Base-by-base conservation (phyloP, 805 yeast genomes). In the Lachancea mirantina region DNA sequence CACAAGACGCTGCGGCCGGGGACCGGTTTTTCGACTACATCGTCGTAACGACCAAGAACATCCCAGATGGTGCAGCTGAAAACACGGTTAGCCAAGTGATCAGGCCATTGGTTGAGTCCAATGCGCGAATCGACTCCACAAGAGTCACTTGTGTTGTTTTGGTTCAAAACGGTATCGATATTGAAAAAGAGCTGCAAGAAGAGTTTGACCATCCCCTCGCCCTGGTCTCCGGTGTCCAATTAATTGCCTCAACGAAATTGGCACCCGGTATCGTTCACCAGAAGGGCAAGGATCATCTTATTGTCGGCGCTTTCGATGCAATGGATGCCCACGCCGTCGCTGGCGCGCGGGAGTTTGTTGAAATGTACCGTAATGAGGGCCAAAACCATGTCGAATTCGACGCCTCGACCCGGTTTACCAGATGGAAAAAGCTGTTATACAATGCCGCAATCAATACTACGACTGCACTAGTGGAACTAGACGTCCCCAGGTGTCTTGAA, bases 121-220 rank as follows among this genome's bases (percentile, higher is more conserved):
- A 54, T 32, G 32, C 30, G 16, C 21, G 14, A 6, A 9, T 45
- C 8, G 37, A 43, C 16, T 23, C 37, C 7, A 32, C 38, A 2
- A 46, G 45, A 16, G 29, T 35, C 17, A 68, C 79, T 5, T 57
- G 72, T 9, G 57, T 78, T 26, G 68, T 79, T 2, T 62, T 80
- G 35, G 58, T 79, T 33, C 85, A 78, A 53, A 78, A 77, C 49
- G 87, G 85, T 3, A 68, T 80, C 38, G 83, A 74, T 41, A 65
- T 74, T 31, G 87, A 76, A 36, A 61, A 64, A 41, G 77, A 78
- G 9, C 60, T 77, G 13, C 58, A 71, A 33, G 55, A 50, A n/a
- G 61, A 61, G 10, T 78, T 61, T 46, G 50, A 59, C 10, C 65
- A 63, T 34, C 36, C 47, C 14, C 36, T 50, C 19, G 34, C 41